phyloP scores from a whole-genome alignment of 345 rosid species.

The Populus tremula region DNA sequence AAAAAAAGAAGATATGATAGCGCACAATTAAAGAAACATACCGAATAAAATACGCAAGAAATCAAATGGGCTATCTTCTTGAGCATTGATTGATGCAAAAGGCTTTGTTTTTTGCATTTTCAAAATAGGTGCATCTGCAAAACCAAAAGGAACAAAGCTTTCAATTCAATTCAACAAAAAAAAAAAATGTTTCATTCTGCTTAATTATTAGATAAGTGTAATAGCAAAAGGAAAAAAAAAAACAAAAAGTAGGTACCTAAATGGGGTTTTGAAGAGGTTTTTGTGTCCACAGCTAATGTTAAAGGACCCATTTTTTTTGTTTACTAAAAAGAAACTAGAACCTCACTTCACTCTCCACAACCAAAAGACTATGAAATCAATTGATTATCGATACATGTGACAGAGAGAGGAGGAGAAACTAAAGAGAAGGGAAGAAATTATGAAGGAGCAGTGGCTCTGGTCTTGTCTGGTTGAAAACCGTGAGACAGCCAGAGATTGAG shows the following conservation, averaged over 20 bases:
- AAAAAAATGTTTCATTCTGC: background rate
- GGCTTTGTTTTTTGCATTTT: slow-evolving; percentile 44
- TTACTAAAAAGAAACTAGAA: background rate
- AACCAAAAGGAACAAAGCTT: background rate
- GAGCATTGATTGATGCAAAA: slow-evolving; percentile 56
- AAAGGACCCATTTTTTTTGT: slow-evolving; percentile 32
- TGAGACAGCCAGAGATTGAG: too few relatives aligned
- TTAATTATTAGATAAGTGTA: background rate
- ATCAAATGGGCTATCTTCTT: slow-evolving; percentile 65
- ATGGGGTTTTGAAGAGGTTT: slow-evolving; percentile 23
- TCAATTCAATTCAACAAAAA: background rate
- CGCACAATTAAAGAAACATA: slow-evolving; percentile 12
- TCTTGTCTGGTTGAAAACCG: too few relatives aligned
- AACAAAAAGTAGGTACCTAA: slow-evolving; percentile 12
- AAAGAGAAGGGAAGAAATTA: too few relatives aligned
- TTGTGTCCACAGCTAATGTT: slow-evolving; percentile 32
- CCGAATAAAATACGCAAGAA: slow-evolving; percentile 69
- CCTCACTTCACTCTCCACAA: background rate
- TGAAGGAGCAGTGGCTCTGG: too few relatives aligned
- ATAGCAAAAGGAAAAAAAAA: background rate
- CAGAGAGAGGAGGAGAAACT: too few relatives aligned
- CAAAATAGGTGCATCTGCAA: slow-evolving; percentile 20
- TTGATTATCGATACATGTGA: too few relatives aligned
- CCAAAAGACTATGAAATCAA: too few relatives aligned
- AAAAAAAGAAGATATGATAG: background rate